phyloP scores from a whole-genome alignment of 345 rosid species.

The Citrus sinensis region DVS_A1.0 CM039162.1:26830001-26830500 shows the following conservation, averaged over 20 bases:
- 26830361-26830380: slow-evolving; percentile 91
- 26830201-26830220: neutral
- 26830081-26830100: no score
- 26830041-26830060: no score
- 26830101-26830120: no score
- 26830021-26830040: neutral
- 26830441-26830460: slow-evolving; percentile 73
- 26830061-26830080: no score
- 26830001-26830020: neutral
- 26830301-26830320: slow-evolving; percentile 76
- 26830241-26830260: neutral
- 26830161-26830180: neutral
- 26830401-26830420: slow-evolving; percentile 77
- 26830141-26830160: neutral
- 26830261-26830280: slow-evolving; percentile 38
- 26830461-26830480: slow-evolving; percentile 93
- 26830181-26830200: neutral
- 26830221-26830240: neutral
- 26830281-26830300: slow-evolving; percentile 63
- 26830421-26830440: slow-evolving; percentile 73
- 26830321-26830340: slow-evolving; percentile 67
- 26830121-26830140: neutral
- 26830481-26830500: slow-evolving; percentile 48
- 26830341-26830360: slow-evolving; percentile 78
- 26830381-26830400: slow-evolving; percentile 79